phyloP scores from a whole-genome alignment of 2,329 filamentous ascomycete genomes.

The Clarireedia monteithiana region DNA sequence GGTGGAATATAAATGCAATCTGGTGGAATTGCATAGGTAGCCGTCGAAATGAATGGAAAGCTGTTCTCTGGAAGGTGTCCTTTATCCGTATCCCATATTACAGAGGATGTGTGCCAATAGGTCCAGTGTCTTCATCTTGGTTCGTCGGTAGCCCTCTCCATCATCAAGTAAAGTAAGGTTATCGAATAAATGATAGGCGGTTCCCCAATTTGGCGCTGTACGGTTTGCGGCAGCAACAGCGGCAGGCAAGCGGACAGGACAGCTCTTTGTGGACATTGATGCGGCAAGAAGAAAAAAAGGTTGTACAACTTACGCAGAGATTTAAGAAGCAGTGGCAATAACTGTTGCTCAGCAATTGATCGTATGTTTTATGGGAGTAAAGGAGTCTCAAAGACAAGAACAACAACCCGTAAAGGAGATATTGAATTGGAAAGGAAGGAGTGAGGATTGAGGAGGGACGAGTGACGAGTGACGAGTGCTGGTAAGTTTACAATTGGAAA shows the following conservation, averaged over 20 bases:
- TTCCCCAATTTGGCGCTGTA: neutral
- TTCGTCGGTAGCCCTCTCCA: neutral
- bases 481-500: neutral
- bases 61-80: too few species aligned
- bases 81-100: too few species aligned
- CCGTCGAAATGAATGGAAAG: too few species aligned
- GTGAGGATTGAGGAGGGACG: neutral
- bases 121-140: neutral
- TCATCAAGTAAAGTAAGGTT: too few species aligned
- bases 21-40: neutral
- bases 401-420: neutral
- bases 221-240: neutral
- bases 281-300: neutral
- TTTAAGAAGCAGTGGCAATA: neutral
- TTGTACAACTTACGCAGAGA: constrained; percentile 3
- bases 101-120: too few species aligned
- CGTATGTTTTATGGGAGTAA: neutral
- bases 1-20: neutral
- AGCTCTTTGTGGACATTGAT: neutral
- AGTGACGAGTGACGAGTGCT: neutral
- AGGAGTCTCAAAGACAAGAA: neutral
- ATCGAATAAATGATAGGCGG: neutral
- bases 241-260: neutral
- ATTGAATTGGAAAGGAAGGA: too few species aligned
- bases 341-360: neutral